phyloP scores from a whole-genome alignment of 2,329 filamentous ascomycete genomes.

The Karstenula rhodostoma region DNA sequence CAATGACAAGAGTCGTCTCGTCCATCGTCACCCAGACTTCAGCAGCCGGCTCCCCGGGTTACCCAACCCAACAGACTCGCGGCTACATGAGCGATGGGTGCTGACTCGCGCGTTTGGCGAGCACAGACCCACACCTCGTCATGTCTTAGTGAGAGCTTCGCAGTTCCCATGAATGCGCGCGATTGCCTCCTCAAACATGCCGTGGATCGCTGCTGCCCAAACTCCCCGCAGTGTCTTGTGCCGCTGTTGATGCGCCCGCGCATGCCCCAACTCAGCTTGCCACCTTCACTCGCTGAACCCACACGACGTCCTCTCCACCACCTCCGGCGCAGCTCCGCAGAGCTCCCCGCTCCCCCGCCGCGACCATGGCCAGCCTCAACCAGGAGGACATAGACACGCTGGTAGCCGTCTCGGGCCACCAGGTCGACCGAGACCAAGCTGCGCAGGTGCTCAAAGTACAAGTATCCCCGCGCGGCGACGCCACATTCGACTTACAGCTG shows the following conservation, averaged over 20 bases:
- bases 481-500: constrained; percentile 12
- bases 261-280: not conserved
- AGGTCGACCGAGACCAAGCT: constrained; percentile 28
- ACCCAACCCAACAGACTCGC: too few species aligned
- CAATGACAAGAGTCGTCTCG: not conserved
- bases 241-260: not conserved
- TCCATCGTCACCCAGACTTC: too few species aligned
- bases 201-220: not conserved
- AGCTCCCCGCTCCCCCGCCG: constrained; percentile 3
- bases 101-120: constrained; percentile 3
- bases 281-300: not conserved
- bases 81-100: not conserved
- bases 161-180: constrained; percentile 9
- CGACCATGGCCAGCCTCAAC: constrained; percentile 13
- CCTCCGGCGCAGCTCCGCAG: constrained; percentile 16
- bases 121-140: constrained; percentile 16
- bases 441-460: constrained; percentile 27
- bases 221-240: not conserved
- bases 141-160: constrained; percentile 12
- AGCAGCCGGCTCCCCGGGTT: too few species aligned
- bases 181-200: constrained; percentile 15
- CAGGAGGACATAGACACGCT: constrained; percentile 22
- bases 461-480: not conserved
- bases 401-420: constrained; percentile 21
- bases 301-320: constrained; percentile 1